Percentiles rank a stretch among this genome's conserved stretches.
These are phyloP conservation scores for Blastocystis sp. DNA, from an alignment of 352 stramenopile species.

Conservation along the genomic window DNA sequence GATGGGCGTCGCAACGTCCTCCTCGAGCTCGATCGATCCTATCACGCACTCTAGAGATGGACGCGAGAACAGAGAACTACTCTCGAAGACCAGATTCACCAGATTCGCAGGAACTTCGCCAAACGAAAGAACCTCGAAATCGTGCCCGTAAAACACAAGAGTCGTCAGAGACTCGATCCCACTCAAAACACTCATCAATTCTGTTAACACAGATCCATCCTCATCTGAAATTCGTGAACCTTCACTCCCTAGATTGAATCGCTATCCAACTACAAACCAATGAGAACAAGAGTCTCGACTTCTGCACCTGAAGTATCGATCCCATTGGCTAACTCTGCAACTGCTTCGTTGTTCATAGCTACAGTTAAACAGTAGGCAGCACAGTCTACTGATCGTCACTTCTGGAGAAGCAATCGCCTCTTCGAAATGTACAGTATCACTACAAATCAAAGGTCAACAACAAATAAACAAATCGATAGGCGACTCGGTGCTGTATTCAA, in stretches of 20 bases:
- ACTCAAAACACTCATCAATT: not conserved
- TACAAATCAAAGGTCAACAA: not conserved
- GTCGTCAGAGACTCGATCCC: not conserved
- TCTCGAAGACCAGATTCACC: conserved; percentile 1
- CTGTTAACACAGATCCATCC: not conserved
- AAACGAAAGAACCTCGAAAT: not conserved
- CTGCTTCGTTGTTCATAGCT: not conserved
- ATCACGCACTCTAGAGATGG: not conserved
- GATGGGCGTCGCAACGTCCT: not conserved
- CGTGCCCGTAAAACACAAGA: not conserved
- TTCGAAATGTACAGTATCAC: not conserved
- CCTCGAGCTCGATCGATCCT: not conserved
- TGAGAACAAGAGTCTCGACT: not conserved
- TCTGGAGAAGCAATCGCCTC: not conserved
- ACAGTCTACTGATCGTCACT: not conserved
- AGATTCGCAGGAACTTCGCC: not conserved
- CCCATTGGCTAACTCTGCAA: not conserved
- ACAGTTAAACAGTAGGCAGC: not conserved
- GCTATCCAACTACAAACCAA: not conserved
- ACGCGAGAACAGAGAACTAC: not conserved
- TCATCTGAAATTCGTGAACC: not conserved
- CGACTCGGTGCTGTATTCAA: not conserved
- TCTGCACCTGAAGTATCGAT: not conserved
- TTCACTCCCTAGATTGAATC: not conserved
- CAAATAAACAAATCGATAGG: not conserved